Percentiles rank a stretch among this genome's conserved stretches.
Conservation (phyloP, 345 rosid species). For the Brassica juncea region DNA sequence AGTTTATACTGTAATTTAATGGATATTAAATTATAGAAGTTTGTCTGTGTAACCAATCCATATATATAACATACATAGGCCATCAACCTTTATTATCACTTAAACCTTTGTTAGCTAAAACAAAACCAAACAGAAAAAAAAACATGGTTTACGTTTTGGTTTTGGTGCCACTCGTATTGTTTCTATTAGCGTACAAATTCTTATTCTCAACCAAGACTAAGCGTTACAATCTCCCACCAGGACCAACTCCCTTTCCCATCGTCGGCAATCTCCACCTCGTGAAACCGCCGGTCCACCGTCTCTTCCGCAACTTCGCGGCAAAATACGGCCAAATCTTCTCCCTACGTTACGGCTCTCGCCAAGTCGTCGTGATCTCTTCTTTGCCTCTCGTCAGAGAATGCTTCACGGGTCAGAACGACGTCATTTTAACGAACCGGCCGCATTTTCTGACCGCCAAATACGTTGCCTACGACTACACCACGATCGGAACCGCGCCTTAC, state of each 20-base stretch:
- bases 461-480: constrained; percentile 38
- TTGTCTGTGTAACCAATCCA: background rate
- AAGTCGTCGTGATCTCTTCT: constrained; percentile 47
- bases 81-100: background rate
- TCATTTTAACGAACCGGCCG: constrained; percentile 54
- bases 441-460: constrained; percentile 39
- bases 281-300: constrained; percentile 42
- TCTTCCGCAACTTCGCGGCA: constrained; percentile 36
- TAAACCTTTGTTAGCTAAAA: background rate
- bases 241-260: constrained; percentile 52
- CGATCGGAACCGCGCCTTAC: constrained; percentile 44
- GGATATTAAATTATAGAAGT: background rate
- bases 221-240: constrained; percentile 44
- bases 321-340: constrained; percentile 46
- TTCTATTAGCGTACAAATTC: constrained; percentile 18
- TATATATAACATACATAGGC: constrained; percentile 7
- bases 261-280: constrained; percentile 54
- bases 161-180: constrained; percentile 5
- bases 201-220: constrained; percentile 4
- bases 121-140: background rate
- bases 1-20: too few relatives aligned
- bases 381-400: constrained; percentile 48
- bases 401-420: constrained; percentile 50
- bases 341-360: constrained; percentile 45
- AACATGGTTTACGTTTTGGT: constrained; percentile 22